These are phyloP conservation scores for Cordyceps javanica DNA, from an alignment of 2,329 filamentous ascomycete genomes.

Conservation along the genomic window DNA sequence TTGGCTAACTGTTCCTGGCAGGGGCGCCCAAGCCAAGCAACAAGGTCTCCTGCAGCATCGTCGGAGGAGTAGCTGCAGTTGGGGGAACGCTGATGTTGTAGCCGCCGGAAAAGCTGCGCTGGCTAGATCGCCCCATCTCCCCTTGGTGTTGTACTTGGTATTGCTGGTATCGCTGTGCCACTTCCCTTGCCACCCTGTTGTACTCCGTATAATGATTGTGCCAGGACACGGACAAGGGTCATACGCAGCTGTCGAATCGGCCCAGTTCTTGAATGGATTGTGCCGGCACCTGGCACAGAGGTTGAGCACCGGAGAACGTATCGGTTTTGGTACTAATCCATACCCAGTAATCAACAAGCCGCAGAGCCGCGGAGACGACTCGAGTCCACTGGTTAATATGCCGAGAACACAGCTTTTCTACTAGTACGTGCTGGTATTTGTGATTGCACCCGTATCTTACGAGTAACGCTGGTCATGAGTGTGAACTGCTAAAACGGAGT, in stretches of 20 bases:
- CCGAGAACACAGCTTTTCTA: neutral
- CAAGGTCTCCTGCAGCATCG: conserved; percentile 7
- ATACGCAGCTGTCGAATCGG: conserved; percentile 2
- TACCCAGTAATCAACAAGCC: neutral
- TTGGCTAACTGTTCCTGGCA: conserved; percentile 10
- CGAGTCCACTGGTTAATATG: neutral
- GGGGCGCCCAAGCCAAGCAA: neutral
- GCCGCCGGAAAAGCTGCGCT: neutral
- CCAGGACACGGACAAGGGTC: neutral
- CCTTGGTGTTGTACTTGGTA: neutral
- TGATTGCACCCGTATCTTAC: neutral
- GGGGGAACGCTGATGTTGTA: neutral
- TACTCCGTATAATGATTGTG: neutral
- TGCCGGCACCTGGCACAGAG: neutral
- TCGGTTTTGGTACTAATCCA: neutral
- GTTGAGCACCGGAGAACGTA: conserved; percentile 2
- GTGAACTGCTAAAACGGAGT: neutral
- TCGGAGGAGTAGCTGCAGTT: neutral
- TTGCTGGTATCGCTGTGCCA: neutral
- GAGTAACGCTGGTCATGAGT: neutral
- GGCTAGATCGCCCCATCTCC: neutral
- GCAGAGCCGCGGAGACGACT: neutral
- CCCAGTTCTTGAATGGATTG: conserved; percentile 5
- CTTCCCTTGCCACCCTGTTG: neutral
- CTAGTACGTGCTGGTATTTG: neutral